Conservation (phyloP, 148 eudicot species). For the Amaranthus palmeri region DNA sequence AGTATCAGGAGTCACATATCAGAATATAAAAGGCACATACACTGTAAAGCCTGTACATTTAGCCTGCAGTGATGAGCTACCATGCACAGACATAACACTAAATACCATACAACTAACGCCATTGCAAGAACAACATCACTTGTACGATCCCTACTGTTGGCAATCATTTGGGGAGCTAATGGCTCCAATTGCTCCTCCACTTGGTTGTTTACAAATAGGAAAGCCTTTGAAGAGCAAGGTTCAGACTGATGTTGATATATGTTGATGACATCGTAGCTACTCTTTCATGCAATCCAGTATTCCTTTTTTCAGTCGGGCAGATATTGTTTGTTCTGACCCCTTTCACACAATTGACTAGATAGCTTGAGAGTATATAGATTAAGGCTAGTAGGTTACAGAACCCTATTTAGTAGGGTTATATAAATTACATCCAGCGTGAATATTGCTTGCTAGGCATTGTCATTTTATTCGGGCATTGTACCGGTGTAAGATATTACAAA, state of each 20-base stretch:
- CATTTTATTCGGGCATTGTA: conserved; percentile 19
- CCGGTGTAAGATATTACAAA: conserved; percentile 27
- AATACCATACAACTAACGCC: conserved; percentile 65
- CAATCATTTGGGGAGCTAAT: conserved; percentile 65
- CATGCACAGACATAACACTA: conserved; percentile 72
- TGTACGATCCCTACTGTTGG: conserved; percentile 85
- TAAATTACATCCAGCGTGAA: conserved; percentile 19
- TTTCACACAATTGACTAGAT: conserved; percentile 27
- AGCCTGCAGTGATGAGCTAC: conserved; percentile 85
- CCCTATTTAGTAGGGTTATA: conserved; percentile 16
- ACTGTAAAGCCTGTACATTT: conserved; percentile 91
- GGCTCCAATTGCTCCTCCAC: conserved; percentile 62
- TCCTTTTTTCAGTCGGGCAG: conserved; percentile 26
- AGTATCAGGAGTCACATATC: conserved; percentile 74
- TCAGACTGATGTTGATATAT: conserved; percentile 52
- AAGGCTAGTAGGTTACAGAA: conserved; percentile 22
- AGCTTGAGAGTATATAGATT: conserved; percentile 28
- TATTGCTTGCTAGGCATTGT: conserved; percentile 23
- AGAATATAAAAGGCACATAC: conserved; percentile 76
- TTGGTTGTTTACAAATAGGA: conserved; percentile 56
- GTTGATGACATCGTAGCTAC: conserved; percentile 33
- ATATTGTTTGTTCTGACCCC: conserved; percentile 31
- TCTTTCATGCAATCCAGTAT: neutral
- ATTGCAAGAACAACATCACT: conserved; percentile 47
- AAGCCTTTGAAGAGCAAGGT: conserved; percentile 59